phyloP scores from a whole-genome alignment of 139 green algal species.

The Chlamydomonas schloesseri region DNA sequence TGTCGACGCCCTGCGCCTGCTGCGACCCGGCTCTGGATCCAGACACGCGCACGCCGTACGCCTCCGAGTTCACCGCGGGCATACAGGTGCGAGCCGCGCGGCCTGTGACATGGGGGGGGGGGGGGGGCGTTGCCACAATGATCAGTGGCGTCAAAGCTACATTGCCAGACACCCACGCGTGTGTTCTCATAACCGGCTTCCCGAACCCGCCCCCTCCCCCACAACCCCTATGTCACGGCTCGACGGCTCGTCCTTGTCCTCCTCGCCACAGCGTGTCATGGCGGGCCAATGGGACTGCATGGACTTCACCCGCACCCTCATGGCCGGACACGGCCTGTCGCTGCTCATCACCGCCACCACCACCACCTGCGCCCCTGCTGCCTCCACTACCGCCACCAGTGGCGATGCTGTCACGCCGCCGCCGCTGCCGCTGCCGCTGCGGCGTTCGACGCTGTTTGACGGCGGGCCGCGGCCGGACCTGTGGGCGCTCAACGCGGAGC shows the following conservation, averaged over 20 bases:
- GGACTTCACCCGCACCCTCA: conserved; percentile 37
- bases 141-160: no score
- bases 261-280: background rate
- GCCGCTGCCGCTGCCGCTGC: no score
- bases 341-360: conserved; percentile 29
- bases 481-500: conserved; percentile 40
- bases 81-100: conserved; percentile 36
- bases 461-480: conserved; percentile 39
- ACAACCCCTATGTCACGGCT: background rate
- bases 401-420: no score
- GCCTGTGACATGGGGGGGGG: no score
- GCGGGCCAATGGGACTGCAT: conserved; percentile 2
- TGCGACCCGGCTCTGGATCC: conserved; percentile 33
- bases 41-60: background rate
- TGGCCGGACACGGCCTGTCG: conserved; percentile 53
- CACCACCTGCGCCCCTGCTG: background rate
- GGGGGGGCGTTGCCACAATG: no score
- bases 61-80: conserved; percentile 10
- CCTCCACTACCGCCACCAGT: no score
- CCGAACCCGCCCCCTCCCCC: background rate
- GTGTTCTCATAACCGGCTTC: background rate
- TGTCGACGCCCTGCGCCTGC: conserved; percentile 43
- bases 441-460: conserved; percentile 50
- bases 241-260: background rate
- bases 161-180: no score